Evolutionary conservation across 1,139 yeast species (phyloP).

Genomic region (Hyphopichia khmerensis): DNA sequence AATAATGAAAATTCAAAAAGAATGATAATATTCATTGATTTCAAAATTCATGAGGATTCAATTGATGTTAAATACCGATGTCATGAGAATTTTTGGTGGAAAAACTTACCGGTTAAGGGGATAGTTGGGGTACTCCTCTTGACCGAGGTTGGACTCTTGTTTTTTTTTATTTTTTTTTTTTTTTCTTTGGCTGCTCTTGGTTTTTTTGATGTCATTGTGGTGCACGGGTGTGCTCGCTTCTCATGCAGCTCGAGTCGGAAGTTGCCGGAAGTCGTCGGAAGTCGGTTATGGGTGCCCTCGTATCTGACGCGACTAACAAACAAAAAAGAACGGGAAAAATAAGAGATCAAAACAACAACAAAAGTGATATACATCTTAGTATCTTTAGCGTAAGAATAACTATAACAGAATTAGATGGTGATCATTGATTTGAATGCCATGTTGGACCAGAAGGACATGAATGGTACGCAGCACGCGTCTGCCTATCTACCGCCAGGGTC

Average conservation of each 20-base stretch:
- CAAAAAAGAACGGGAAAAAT: too few relatives aligned
- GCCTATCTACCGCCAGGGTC: background rate
- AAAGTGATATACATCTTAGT: too few relatives aligned
- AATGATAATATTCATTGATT: background rate
- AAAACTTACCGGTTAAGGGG: slow-evolving; percentile 3
- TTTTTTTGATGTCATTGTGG: too few relatives aligned
- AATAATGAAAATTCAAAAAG: background rate
- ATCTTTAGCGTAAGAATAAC: too few relatives aligned
- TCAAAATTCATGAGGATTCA: too few relatives aligned
- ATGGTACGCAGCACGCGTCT: background rate
- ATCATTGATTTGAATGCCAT: background rate
- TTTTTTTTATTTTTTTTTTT: too few relatives aligned
- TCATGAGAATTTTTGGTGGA: background rate
- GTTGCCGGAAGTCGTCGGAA: too few relatives aligned
- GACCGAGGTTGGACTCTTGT: slow-evolving; percentile 1
- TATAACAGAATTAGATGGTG: background rate
- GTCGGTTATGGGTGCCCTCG: too few relatives aligned
- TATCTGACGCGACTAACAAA: too few relatives aligned
- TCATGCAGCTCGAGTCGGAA: too few relatives aligned
- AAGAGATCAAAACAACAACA: background rate
- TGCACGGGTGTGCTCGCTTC: background rate
- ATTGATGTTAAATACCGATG: background rate
- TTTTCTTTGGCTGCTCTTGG: too few relatives aligned
- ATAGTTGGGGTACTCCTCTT: slow-evolving; percentile 2
- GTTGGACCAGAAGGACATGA: background rate